These are phyloP conservation scores for Metschnikowia continentalis DNA, from an alignment of 805 yeast species.

Conservation along the genomic window DNA sequence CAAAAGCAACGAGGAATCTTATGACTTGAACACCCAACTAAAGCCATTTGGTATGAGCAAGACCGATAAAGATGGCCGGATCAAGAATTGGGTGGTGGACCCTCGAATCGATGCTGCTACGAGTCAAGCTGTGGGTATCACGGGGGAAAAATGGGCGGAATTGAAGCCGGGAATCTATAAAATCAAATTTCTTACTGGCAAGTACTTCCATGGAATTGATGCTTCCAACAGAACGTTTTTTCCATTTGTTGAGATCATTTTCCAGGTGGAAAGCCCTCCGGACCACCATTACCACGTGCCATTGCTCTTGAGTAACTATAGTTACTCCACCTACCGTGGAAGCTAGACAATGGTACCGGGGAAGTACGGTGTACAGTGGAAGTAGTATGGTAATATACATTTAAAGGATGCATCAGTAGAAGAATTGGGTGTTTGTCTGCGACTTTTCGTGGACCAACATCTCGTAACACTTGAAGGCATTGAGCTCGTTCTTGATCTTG, in stretches of 20 bases:
- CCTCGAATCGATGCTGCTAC: slow-evolving; percentile 24
- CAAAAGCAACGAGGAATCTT: slow-evolving; percentile 25
- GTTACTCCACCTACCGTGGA: slow-evolving; percentile 90
- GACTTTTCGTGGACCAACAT: slow-evolving; percentile 69
- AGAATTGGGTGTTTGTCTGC: slow-evolving; percentile 60
- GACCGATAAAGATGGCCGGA: slow-evolving; percentile 81
- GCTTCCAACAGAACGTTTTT: slow-evolving; percentile 55
- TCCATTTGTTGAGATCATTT: slow-evolving; percentile 81
- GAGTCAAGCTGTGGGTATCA: slow-evolving; percentile 28
- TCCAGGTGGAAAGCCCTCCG: slow-evolving; percentile 61
- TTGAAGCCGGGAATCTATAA: slow-evolving; percentile 65
- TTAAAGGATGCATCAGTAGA: slow-evolving; percentile 30
- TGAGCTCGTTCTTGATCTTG: slow-evolving; percentile 60
- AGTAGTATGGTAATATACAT: not conserved
- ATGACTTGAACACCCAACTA: slow-evolving; percentile 19
- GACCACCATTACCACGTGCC: slow-evolving; percentile 90
- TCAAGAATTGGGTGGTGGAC: slow-evolving; percentile 58
- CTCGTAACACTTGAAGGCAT: slow-evolving; percentile 55
- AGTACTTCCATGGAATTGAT: slow-evolving; percentile 46
- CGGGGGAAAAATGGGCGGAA: slow-evolving; percentile 37
- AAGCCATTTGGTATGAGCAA: slow-evolving; percentile 59
- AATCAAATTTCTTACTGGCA: slow-evolving; percentile 71
- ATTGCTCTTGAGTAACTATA: slow-evolving; percentile 73
- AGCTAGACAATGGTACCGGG: slow-evolving; percentile 31
- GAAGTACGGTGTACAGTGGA: too few species aligned